phyloP scores from a whole-genome alignment of 768 basidiomycete species.

The Kwoniella sp. region DNA sequence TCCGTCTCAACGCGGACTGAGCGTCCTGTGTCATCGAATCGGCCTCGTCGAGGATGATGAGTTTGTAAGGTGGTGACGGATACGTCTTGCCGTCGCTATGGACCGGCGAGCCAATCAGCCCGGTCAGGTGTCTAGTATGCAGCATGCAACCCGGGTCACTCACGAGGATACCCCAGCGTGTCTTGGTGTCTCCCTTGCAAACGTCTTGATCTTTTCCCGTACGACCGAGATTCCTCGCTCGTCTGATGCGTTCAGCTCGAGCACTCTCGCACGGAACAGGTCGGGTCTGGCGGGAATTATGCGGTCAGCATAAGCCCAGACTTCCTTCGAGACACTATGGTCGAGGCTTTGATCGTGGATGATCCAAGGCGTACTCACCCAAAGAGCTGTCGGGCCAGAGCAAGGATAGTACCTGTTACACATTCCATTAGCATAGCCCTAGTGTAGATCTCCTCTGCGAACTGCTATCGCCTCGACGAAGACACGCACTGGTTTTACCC shows the following conservation, averaged over 20 bases:
- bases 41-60: slow-evolving; percentile 96
- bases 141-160: slow-evolving; percentile 24
- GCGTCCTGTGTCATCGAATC: slow-evolving; percentile 99
- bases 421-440: background rate
- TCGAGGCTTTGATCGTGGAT: too few species aligned
- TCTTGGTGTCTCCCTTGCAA: slow-evolving; percentile 59
- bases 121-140: too few species aligned
- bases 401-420: slow-evolving; percentile 76
- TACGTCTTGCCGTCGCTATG: slow-evolving; percentile 63
- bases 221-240: slow-evolving; percentile 96
- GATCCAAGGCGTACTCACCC: slow-evolving; percentile 61
- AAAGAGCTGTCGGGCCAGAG: slow-evolving; percentile 86
- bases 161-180: slow-evolving; percentile 46
- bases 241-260: slow-evolving; percentile 97
- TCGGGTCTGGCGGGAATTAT: slow-evolving; percentile 63
- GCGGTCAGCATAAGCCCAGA: background rate
- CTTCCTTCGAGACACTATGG: background rate
- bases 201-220: slow-evolving; percentile 96
- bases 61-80: slow-evolving; percentile 97
- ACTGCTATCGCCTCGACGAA: too few species aligned
- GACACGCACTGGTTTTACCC: slow-evolving; percentile 76
- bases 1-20: slow-evolving; percentile 90
- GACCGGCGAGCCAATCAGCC: slow-evolving; percentile 52
- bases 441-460: background rate
- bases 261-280: slow-evolving; percentile 83